Base-by-base conservation (phyloP, 1,284 basidiomycete genomes). In the Lignosus rhinocerotis region DNA sequence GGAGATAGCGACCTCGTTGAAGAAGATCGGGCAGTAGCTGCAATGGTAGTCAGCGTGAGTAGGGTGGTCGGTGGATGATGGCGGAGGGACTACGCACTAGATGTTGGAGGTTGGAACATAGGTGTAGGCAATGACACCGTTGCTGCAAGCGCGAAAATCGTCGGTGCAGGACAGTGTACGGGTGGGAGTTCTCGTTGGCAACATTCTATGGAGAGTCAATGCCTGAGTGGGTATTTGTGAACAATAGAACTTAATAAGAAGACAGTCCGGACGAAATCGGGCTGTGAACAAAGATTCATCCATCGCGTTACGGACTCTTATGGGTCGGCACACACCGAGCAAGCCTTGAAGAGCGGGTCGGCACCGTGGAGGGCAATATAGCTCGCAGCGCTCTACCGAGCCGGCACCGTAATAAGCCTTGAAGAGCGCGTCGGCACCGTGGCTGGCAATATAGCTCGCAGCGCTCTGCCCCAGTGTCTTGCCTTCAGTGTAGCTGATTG, bases 21-120 rank as follows among this genome's bases (percentile, higher is more conserved):
- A 69, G 61, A 69, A 69, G 56, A 65, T 59, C 12, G 57, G 60
- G 60, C 67, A 69, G 56, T 60, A 64, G 58, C 61, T 65, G 53
- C 36, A 12, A n/a, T 39, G n/a, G 12, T 9, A 1, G 10, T 32
- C 16, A 47, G 34, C 41, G 32, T n/a, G 17, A 3, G 19, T 31
- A 14, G 17, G n/a, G 36, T 32, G 31, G 10, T 46, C 33, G 21
- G 39, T 11, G n/a, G n/a, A n/a, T n/a, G n/a, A n/a, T n/a, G n/a
- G n/a, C n/a, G n/a, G 14, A 44, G n/a, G 31, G 38, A 21, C 6
- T 6, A 53, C 59, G 17, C 41, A 66, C 62, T 64, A 66, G 54
- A 64, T 54, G 58, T 69, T 62, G 31, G 63, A 66, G 42, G 62
- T 59, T 19, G 61, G 21, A 30, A 42, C 64, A 31, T 65, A 30